These are phyloP conservation scores for Amauroascus verrucosus DNA, from an alignment of 2,329 filamentous ascomycete species.

Conservation along the genomic window DNA sequence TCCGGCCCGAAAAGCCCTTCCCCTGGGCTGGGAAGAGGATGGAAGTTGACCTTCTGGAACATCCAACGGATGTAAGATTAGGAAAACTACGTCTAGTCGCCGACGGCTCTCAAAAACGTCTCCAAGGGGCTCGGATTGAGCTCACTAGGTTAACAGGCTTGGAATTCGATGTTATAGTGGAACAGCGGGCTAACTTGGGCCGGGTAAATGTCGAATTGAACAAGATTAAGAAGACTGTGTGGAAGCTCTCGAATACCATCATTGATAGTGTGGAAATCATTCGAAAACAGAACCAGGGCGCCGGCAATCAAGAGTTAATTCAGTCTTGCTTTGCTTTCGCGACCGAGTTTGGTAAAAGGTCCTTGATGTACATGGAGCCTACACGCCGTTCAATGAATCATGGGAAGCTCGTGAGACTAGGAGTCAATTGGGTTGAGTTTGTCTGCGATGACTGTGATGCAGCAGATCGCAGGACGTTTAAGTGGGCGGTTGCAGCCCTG, in stretches of 20 bases:
- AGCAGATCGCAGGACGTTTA: constrained; percentile 88
- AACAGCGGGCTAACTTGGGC: constrained; percentile 84
- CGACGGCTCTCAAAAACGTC: constrained; percentile 67
- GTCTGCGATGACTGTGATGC: constrained; percentile 95
- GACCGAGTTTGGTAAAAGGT: constrained; percentile 96
- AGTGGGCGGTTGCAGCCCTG: constrained; percentile 89
- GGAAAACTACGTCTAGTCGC: constrained; percentile 82
- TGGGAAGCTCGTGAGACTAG: constrained; percentile 82
- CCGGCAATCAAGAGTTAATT: constrained; percentile 88
- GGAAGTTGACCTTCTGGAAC: constrained; percentile 60
- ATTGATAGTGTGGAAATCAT: constrained; percentile 98
- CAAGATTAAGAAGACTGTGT: constrained; percentile 90
- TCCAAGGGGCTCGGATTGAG: constrained; percentile 65
- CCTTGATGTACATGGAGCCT: constrained; percentile 87
- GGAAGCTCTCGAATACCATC: constrained; percentile 93
- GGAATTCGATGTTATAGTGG: constrained; percentile 78
- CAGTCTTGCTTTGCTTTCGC: constrained; percentile 97
- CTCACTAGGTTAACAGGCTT: constrained; percentile 72
- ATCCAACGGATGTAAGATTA: constrained; percentile 72
- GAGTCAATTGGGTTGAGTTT: constrained; percentile 94
- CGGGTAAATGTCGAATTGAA: constrained; percentile 85
- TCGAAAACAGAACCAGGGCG: constrained; percentile 59
- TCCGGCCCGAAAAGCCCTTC: constrained; percentile 68
- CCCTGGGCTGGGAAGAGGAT: constrained; percentile 74
- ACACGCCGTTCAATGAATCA: constrained; percentile 96